Evolutionary conservation across 345 rosid species (phyloP).

Genomic region (Camelina neglecta): DNA sequence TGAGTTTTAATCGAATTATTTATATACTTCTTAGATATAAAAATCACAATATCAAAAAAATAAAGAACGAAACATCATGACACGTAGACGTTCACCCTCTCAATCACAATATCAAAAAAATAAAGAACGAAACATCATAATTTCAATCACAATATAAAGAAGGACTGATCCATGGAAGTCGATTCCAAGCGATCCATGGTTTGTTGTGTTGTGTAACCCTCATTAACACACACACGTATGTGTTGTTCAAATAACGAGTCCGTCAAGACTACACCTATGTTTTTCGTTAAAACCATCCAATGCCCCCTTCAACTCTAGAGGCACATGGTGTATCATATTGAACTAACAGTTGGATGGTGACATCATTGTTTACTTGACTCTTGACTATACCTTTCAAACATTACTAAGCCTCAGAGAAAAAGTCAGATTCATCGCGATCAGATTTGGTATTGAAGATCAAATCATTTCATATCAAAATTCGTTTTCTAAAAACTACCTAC

Average conservation of each 20-base stretch:
- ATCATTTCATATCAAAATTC: neutral
- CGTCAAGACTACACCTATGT: no score
- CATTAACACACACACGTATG: no score
- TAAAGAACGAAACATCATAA: neutral
- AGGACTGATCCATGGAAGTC: neutral
- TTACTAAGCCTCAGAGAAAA: neutral
- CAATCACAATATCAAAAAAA: no score
- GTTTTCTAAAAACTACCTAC: neutral
- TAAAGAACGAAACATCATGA: neutral
- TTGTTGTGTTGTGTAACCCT: no score
- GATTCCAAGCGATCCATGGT: no score
- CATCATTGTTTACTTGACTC: conserved; percentile 19
- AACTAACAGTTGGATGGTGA: conserved; percentile 8
- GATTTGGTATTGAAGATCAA: neutral
- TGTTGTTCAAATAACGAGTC: no score
- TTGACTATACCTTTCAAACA: conserved; percentile 9
- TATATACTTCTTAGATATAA: neutral
- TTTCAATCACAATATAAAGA: no score
- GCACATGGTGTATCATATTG: neutral
- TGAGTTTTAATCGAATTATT: neutral
- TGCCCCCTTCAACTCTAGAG: neutral
- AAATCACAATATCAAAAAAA: neutral
- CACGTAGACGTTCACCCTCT: no score
- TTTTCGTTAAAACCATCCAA: neutral
- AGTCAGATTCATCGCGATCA: neutral